Percentiles rank a stretch among this genome's conserved stretches.
Evolutionary conservation across 139 green algal genomes (phyloP).

Genomic region (Picochlorum costavermella): DNA sequence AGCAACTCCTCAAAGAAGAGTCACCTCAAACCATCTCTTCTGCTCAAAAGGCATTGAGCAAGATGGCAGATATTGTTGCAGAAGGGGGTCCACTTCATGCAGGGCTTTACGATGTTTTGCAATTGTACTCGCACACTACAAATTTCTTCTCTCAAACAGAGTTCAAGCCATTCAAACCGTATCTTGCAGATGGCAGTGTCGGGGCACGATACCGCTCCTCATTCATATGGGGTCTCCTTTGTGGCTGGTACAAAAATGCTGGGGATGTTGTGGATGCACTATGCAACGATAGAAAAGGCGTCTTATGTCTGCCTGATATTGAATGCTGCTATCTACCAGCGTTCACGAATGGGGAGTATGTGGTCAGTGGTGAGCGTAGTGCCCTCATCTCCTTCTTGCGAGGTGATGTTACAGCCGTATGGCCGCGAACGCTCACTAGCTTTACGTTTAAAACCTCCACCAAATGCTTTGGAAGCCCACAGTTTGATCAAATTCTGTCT

Average conservation of each 20-base stretch:
- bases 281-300: neutral
- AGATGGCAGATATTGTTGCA: neutral
- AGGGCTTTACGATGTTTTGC: slow-evolving; percentile 17
- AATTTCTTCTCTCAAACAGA: slow-evolving; percentile 10
- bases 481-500: neutral
- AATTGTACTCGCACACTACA: slow-evolving; percentile 14
- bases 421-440: neutral
- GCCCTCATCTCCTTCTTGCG: neutral
- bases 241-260: neutral
- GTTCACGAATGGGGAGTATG: neutral
- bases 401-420: neutral
- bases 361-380: neutral
- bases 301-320: slow-evolving; percentile 1
- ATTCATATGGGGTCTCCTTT: neutral
- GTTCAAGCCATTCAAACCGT: neutral
- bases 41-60: neutral
- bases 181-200: slow-evolving; percentile 12
- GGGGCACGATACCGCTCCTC: neutral
- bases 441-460: neutral
- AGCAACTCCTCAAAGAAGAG: neutral
- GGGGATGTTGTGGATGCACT: slow-evolving; percentile 2
- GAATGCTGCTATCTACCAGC: slow-evolving; percentile 1
- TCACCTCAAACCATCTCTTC: neutral
- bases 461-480: neutral
- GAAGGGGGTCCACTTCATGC: slow-evolving; percentile 9